Base-by-base conservation (phyloP, 257 asterid genomes). In the Cynanchum wilfordii region DNA sequence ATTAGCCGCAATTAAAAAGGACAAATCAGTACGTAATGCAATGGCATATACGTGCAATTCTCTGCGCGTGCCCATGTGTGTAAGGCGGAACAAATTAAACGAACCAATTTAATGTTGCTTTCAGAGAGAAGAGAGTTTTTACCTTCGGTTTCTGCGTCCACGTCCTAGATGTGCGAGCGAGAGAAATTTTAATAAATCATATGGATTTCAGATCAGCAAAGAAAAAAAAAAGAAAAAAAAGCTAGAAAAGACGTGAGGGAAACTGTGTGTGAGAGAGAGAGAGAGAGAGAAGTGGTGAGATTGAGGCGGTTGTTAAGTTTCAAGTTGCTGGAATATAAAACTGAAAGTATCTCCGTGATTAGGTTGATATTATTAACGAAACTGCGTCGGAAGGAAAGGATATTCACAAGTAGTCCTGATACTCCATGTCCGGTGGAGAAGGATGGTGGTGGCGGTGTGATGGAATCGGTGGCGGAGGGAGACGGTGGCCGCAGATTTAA, bases 201-300 rank as follows among this genome's bases (percentile, higher is more conserved):
- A 27, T 15, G 57, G 36, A 27, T 27, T 50, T 69, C 73, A 51
- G 73, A 69, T 69, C 73, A 69, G 60, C 25, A 57, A 17, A 17
- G 22, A 5, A 2, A 13, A n/a, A 2, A 3, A 33, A 19, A 24
- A 67, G n/a, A 49, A 15, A 13, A 70, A 42, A 72, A 17, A 71
- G 75, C 57, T 71, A 22, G 42, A 60, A 69, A 62, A 17, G 70
- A 69, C 57, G 59, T 47, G 71, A 17, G 0, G 56, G 16, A 22
- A 19, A n/a, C 36, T 64, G 10, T n/a, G n/a, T n/a, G n/a, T n/a
- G n/a, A n/a, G n/a, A n/a, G n/a, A n/a, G 27, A 33, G 5, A 49
- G 9, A n/a, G 4, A 47, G 15, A 15, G 57, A 17, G 57, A 51
- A 15, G 25, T 59, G 47, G 19, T 5, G 76, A 19, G 59, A 72